Base-by-base conservation (phyloP, 495 filamentous ascomycete species). In the Sabuloglossum arenarium region DNA sequence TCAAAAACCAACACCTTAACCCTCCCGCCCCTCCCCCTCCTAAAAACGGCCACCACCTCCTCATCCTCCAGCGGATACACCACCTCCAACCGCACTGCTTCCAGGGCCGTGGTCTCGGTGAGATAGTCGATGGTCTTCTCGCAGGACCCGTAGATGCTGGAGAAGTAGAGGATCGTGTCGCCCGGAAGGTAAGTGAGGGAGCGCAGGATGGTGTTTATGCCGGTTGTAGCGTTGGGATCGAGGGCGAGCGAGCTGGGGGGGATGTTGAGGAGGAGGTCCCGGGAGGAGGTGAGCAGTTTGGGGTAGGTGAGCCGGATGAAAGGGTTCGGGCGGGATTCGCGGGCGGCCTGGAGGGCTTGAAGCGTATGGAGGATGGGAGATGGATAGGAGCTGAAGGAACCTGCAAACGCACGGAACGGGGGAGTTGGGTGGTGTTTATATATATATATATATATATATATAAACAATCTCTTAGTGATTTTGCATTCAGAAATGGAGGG, bases 381-480 rank as follows among this genome's bases (percentile, higher is more conserved):
- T 12, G 89, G 88, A 61, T 80, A 79, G 11, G 85, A 77, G 19
- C 88, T 88, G 66, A 84, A 95, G 24, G 88, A 88, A 56, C 86
- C 86, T 83, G 56, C 30, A 53, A 53, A 1, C n/a, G 28, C 14
- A 32, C 37, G n/a, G n/a, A n/a, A 67, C 37, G n/a, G 11, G 37
- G 37, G 37, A 43, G 37, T n/a, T 43, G n/a, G n/a, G n/a, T n/a
- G n/a, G n/a, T n/a, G n/a, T n/a, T n/a, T n/a, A n/a, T n/a, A n/a
- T n/a, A n/a, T n/a, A n/a, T n/a, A n/a, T n/a, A n/a, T 43, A 21
- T 21, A 21, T 43, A 43, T 43, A 43, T 43, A 19, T n/a, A 21
- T 21, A 43, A 43, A 43, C 39, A 43, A n/a, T 43, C 39, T 43
- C 39, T 43, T 43, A 43, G 39, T 43, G 39, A 43, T 43, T 43